phyloP scores from a whole-genome alignment of 2,329 filamentous ascomycete genomes.

The Plectosphaerella plurivora region DNA sequence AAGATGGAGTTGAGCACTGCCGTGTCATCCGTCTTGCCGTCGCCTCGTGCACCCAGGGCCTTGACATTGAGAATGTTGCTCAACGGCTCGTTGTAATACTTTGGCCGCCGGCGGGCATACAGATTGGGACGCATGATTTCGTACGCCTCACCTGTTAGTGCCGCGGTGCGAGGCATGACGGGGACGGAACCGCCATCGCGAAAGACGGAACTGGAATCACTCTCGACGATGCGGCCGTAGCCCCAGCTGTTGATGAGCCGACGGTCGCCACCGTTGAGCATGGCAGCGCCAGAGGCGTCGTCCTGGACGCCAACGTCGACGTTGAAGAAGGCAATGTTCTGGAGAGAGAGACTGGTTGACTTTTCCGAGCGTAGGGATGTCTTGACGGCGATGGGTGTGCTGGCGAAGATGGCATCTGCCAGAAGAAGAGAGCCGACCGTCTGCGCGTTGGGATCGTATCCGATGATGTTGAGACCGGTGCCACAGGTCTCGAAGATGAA shows the following conservation, averaged over 20 bases:
- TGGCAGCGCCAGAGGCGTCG: neutral
- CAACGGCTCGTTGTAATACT: neutral
- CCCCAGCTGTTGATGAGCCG: conserved; percentile 1
- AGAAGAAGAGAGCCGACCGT: conserved; percentile 1
- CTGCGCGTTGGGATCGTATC: neutral
- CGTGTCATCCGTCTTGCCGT: conserved; percentile 52
- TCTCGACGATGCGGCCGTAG: neutral
- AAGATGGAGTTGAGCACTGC: conserved; percentile 4
- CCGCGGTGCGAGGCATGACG: neutral
- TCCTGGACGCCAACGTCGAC: neutral
- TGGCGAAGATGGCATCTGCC: conserved; percentile 1
- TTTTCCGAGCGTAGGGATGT: neutral
- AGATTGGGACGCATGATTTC: neutral
- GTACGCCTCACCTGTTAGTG: neutral
- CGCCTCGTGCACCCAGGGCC: conserved; percentile 34
- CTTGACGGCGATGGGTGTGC: neutral
- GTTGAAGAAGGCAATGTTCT: conserved; percentile 3
- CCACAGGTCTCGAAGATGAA: neutral
- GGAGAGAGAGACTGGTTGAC: neutral
- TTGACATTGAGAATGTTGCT: neutral
- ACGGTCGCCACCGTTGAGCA: neutral
- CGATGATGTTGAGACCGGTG: neutral
- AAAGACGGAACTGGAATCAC: neutral
- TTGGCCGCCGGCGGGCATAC: neutral
- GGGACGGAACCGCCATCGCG: neutral